These are phyloP conservation scores for Mycena metata DNA, from an alignment of 768 basidiomycete species.

Conservation along the genomic window DNA sequence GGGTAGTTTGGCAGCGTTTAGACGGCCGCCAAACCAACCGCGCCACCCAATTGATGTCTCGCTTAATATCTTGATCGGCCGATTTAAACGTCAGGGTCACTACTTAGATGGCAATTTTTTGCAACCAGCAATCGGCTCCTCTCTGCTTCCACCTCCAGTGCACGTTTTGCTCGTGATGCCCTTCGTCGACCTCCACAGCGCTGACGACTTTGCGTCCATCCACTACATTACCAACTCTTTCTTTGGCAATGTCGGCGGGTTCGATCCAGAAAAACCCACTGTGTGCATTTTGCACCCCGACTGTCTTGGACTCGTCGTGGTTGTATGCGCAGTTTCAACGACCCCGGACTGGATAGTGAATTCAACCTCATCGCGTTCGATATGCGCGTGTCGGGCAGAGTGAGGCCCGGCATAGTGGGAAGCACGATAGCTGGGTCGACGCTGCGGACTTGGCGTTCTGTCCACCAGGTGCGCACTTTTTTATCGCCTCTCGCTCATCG, in stretches of 20 bases:
- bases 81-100: too few species aligned
- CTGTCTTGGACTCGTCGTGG: slow-evolving; percentile 80
- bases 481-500: too few species aligned
- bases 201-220: slow-evolving; percentile 77
- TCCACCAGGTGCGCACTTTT: slow-evolving; percentile 62
- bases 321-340: slow-evolving; percentile 74
- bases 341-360: slow-evolving; percentile 66
- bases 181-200: slow-evolving; percentile 72
- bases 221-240: slow-evolving; percentile 79
- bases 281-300: slow-evolving; percentile 77
- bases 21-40: too few species aligned
- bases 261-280: slow-evolving; percentile 75
- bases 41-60: too few species aligned
- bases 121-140: not conserved
- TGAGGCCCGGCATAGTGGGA: slow-evolving; percentile 62
- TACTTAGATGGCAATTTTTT: too few species aligned
- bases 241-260: slow-evolving; percentile 71
- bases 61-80: too few species aligned
- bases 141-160: not conserved
- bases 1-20: too few species aligned
- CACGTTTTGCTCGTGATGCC: slow-evolving; percentile 61
- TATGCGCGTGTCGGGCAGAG: slow-evolving; percentile 75
- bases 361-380: slow-evolving; percentile 86
- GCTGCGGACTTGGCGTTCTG: slow-evolving; percentile 82
- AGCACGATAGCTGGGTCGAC: slow-evolving; percentile 82